Evolutionary conservation across 2,329 filamentous ascomycete genomes (phyloP), one percentile per base, ranked within the genome.

Genomic region (Ophiocordyceps camponoti-leonardi): DNA sequence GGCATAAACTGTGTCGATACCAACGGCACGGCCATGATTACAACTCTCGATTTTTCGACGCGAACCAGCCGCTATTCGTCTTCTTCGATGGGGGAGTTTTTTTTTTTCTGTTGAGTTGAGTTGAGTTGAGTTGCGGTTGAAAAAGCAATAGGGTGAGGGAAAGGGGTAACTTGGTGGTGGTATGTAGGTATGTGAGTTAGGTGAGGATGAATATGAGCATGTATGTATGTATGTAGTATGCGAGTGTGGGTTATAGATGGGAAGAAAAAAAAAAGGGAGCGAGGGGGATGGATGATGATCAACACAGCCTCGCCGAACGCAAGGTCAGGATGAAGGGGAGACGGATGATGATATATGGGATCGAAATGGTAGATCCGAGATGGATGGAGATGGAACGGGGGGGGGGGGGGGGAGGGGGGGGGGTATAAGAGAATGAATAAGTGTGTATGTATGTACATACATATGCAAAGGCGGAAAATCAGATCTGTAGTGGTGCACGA

Each of bases 1-100:
- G 41, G 42, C 26, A 49, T 41, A 49, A 56, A 52, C 20, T 55
- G 53, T 40, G 47, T 55, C 51, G 59, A 53, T 59, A 57, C 58
- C 52, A 58, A 55, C 46, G 55, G 52, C 44, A 52, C 50, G 49
- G 54, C 52, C 52, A 56, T 49, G 37, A 42, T 37, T 33, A n/a
- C 6, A 14, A n/a, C 13, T 43, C 4, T 11, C 2, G 6, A 16
- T 31, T n/a, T n/a, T n/a, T n/a, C n/a, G 20, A 18, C 14, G 35
- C 26, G 19, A 35, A 13, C 23, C 20, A 35, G 42, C 19, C 37
- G 37, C 37, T 40, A 10, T 18, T 22, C 18, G 26, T 10, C 8
- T n/a, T n/a, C 22, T 20, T n/a, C n/a, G 26, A 20, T n/a, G n/a
- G n/a, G n/a, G n/a, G n/a, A n/a, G n/a, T n/a, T n/a, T n/a, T n/a